phyloP scores from a whole-genome alignment of 176 grass and related monocot genomes.

The Themeda triandra region DNA sequence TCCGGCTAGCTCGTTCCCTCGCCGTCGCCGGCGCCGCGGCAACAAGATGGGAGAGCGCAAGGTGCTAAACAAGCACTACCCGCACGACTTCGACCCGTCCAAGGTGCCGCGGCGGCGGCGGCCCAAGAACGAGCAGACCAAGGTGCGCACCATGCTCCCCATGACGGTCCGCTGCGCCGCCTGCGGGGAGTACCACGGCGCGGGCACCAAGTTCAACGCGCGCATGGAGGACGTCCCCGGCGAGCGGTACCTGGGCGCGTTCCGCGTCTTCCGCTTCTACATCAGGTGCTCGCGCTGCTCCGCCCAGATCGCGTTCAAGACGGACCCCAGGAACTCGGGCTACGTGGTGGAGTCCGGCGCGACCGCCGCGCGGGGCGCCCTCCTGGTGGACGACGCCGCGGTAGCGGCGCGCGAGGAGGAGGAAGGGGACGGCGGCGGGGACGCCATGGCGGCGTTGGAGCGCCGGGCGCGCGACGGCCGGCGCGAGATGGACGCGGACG shows the following conservation, averaged over 20 bases:
- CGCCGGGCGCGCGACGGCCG: neutral
- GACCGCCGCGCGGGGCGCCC: too few relatives aligned
- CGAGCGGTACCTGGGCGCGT: constrained; percentile 5
- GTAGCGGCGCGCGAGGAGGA: too few relatives aligned
- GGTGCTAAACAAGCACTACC: constrained; percentile 9
- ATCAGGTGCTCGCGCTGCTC: constrained; percentile 2
- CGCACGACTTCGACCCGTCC: constrained; percentile 9
- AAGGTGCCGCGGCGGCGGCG: constrained; percentile 1
- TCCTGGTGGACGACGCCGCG: neutral
- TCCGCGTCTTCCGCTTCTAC: constrained; percentile 11
- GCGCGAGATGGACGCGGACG: neutral
- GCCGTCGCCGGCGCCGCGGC: neutral
- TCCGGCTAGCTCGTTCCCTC: neutral
- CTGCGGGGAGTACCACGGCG: neutral
- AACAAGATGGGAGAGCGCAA: constrained; percentile 13
- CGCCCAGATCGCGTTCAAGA: constrained; percentile 11
- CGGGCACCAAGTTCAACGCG: constrained; percentile 21
- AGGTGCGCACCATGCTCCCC: constrained; percentile 4
- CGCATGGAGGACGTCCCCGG: constrained; percentile 7
- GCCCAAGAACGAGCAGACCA: neutral
- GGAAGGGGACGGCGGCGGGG: neutral
- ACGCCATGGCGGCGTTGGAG: constrained; percentile 1
- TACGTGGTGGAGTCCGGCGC: constrained; percentile 13
- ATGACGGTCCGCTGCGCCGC: neutral
- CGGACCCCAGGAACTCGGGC: neutral